Base-by-base conservation (phyloP, 1,284 basidiomycete genomes). In the Rhizoctonia solani region DNA sequence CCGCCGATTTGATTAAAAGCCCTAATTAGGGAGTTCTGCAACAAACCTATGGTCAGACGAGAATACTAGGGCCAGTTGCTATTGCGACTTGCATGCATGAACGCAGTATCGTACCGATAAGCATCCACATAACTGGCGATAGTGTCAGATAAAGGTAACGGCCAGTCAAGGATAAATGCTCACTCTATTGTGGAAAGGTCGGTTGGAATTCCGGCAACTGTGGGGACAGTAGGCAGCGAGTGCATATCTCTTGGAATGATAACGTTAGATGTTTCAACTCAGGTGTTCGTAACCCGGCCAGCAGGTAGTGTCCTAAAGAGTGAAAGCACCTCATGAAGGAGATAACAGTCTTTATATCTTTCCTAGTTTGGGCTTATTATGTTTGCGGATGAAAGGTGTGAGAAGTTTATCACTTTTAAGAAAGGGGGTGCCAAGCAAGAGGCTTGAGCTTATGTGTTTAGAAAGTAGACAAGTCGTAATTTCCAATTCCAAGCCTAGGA, bases 171-270 rank as follows among this genome's bases (percentile, higher is more conserved):
- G 37, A 25, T 32, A 46, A 23, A 30, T 4, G n/a, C 58, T 49
- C 37, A 61, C 58, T 61, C 58, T 30, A 61, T 61, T 25, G 58
- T 49, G 25, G 19, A 30, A 21, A 61, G 46, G 49, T 61, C 46
- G 19, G 44, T 25, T 14, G 44, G 11, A n/a, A 21, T 23, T 3
- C 29, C 44, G 23, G 14, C 29, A 9, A 61, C 4, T 21, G 30
- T 37, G 13, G 58, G n/a, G 30, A 49, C 49, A 37, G 44, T 42
- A 21, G 58, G 19, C 46, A n/a, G n/a, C 37, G 27, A 11, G 42
- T 5, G 5, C 41, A 21, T 44, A 21, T 16, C n/a, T 44, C 14
- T 4, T 44, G 19, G 19, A 21, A 5, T 16, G 14, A 44, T 44
- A 21, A 16, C 14, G 19, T 44, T 44, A 44, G 19, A 16, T 16